Evolutionary conservation across 2,329 filamentous ascomycete genomes (phyloP), one percentile per base, ranked within the genome.

Genomic region (Coniella vitis): DNA sequence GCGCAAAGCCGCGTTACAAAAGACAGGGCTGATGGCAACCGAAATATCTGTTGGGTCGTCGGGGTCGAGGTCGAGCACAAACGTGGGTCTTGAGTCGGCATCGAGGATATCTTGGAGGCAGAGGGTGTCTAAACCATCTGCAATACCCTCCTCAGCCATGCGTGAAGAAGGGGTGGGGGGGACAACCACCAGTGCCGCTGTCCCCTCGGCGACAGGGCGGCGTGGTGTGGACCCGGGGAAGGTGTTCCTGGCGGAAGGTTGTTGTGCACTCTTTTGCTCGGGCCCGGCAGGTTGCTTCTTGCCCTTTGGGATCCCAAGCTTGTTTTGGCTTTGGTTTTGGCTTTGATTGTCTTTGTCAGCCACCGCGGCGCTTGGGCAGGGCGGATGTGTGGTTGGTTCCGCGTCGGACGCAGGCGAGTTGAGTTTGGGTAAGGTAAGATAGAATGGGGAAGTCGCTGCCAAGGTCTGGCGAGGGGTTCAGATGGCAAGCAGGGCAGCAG

Each of bases 31-130:
- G 13, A 68, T 60, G n/a, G 49, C 38, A 7, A 50, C 53, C 20
- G 55, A 36, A 14, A 51, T 53, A 29, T 49, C 48, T 25, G 52
- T 49, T 17, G 54, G 47, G n/a, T 59, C 55, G 25, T 68, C 65
- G 1, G 65, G 65, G 42, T 68, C 65, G 7, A 68, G 62, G 34
- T 68, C 65, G 5, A 68, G 56, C 22, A 67, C 57, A 52, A 68
- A 67, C 12, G 65, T 67, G 3, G 65, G 65, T 7, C 65, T 62
- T 1, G 65, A 65, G 43, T 68, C 65, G 25, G 63, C 62, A 29
- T 67, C 60, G 13, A 68, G 57, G 25, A 68, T 48, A n/a, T 67
- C 63, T 37, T 50, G 54, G 38, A 65, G 54, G 38, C 37, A 40
- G 9, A 61, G 48, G 22, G 51, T 31, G 42, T 55, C 50, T 29